Evolutionary conservation across 106 monocot species (phyloP), one percentile per base, ranked within the genome.

Genomic region (Apostasia ramifera): DNA sequence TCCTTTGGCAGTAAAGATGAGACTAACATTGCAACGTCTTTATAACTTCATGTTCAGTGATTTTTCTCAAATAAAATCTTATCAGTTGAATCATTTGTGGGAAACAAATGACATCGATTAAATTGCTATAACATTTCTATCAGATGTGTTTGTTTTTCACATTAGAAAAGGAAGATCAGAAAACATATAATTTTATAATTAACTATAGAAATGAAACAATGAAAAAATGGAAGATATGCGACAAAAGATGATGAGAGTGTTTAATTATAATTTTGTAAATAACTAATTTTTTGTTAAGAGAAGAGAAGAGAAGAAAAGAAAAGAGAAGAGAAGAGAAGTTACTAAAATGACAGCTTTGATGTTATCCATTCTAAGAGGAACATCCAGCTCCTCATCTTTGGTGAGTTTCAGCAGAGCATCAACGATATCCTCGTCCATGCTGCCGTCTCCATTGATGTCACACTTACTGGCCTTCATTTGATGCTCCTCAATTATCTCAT

Each of bases 311-410:
- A n/a, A 56, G 55, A 14, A 56, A 14, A 6, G 5, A 6, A 10
- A 12, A 56, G 0, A n/a, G 9, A 14, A 12, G n/a, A 1, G 2
- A 56, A 2, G 0, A 56, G 13, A 12, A 56, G 60, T 59, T 50
- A 61, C 71, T 8, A 51, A 4, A 26, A 71, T 71, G 1, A 71
- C 71, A 41, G 60, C 61, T 44, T 73, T 73, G 72, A 73, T 53
- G 63, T 63, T 73, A 2, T 50, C 14, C 51, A 53, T 42, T 1
- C 49, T 64, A 2, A 73, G 73, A 66, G 63, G 65, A 3, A 46
- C 45, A 3, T 73, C 73, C 9, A 54, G 54, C 6, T 5, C 71
- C 11, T 56, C 55, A 0, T 64, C 13, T 26, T 66, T 47, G 1
- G 44, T 14, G 5, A 73, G 5, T 2, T 5, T 37, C 7, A 66